Evolutionary conservation across 805 yeast genomes (phyloP).

Genomic region (Isabelozyma rhagii): DNA sequence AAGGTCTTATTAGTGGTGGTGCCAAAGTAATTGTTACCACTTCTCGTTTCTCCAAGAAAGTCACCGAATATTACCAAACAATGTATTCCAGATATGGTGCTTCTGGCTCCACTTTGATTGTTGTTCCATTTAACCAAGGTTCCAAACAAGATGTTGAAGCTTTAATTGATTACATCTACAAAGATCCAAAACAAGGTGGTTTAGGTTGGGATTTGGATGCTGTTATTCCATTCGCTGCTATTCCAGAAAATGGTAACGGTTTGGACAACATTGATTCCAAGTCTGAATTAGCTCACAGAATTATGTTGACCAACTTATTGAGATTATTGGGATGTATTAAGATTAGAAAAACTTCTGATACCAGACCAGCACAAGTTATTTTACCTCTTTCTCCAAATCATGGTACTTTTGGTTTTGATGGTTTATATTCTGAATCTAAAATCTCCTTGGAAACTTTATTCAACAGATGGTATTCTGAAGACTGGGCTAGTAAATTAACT

Average conservation of each 20-base stretch:
- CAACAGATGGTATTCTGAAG: slow-evolving; percentile 98
- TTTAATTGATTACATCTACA: slow-evolving; percentile 80
- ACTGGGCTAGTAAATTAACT: slow-evolving; percentile 92
- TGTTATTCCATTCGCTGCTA: slow-evolving; percentile 96
- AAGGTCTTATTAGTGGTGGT: slow-evolving; percentile 96
- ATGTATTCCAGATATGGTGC: slow-evolving; percentile 93
- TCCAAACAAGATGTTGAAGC: slow-evolving; percentile 91
- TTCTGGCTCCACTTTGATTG: slow-evolving; percentile 84
- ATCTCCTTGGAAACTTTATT: slow-evolving; percentile 90
- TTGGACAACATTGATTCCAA: slow-evolving; percentile 88
- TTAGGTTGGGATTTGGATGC: slow-evolving; percentile 98
- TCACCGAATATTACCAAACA: slow-evolving; percentile 92
- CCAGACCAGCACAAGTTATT: slow-evolving; percentile 97
- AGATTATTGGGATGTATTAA: slow-evolving; percentile 91
- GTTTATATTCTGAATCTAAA: slow-evolving; percentile 97
- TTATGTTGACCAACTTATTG: slow-evolving; percentile 93
- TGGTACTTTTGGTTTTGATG: slow-evolving; percentile 98
- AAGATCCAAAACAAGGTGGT: slow-evolving; percentile 80
- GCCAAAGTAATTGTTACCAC: slow-evolving; percentile 97
- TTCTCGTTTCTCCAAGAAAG: slow-evolving; percentile 88
- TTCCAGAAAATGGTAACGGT: slow-evolving; percentile 98
- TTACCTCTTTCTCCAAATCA: slow-evolving; percentile 98
- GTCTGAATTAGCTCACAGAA: slow-evolving; percentile 97
- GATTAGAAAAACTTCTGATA: slow-evolving; percentile 77
- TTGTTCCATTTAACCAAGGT: slow-evolving; percentile 99